Conservation (phyloP, 106 monocot genomes). For the Triglochin maritima region DNA sequence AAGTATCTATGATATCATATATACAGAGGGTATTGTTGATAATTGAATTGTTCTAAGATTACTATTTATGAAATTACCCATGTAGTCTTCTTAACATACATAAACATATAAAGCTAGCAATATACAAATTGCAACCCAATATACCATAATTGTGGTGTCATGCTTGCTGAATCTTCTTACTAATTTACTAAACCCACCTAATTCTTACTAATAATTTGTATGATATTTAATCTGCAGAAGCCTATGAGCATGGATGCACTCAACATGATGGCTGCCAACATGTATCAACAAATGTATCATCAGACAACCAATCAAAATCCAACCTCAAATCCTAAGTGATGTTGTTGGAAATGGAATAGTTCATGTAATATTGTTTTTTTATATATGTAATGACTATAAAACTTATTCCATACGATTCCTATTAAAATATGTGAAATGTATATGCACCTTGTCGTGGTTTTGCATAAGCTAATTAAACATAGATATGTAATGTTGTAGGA, state of each 20-base stretch:
- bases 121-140: no score
- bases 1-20: no score
- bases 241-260: constrained; percentile 39
- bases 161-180: background rate
- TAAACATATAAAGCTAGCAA: no score
- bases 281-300: constrained; percentile 53
- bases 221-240: constrained; percentile 15
- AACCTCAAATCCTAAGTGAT: background rate
- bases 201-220: background rate
- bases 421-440: background rate
- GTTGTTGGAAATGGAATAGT: background rate
- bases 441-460: no score
- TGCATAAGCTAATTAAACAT: background rate
- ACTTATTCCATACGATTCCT: background rate
- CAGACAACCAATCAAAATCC: constrained; percentile 7
- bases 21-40: no score
- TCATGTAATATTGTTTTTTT: no score
- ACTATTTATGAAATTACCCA: no score
- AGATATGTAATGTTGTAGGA: background rate
- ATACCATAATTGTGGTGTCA: no score
- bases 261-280: constrained; percentile 30
- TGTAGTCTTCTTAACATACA: no score
- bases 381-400: background rate
- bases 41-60: no score
- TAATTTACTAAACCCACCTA: background rate